A percentile compares a stretch with the other conserved stretches of the same genome.
Evolutionary conservation across 345 rosid genomes (phyloP).

Genomic region (Rhizophora mangle): DNA sequence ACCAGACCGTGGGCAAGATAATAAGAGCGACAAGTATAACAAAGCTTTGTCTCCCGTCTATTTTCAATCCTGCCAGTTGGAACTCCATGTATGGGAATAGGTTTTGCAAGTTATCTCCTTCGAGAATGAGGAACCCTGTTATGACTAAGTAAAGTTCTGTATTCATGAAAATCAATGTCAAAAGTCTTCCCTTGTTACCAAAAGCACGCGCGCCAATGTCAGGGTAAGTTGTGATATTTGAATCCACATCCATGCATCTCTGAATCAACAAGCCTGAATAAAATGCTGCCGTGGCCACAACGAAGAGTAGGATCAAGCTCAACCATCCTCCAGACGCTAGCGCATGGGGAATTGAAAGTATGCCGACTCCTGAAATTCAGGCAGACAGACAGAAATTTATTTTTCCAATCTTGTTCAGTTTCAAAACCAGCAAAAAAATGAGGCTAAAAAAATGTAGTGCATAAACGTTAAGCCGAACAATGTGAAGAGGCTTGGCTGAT

Average conservation of each 20-base stretch:
- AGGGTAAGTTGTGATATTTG: constrained; percentile 62
- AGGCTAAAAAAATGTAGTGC: not conserved
- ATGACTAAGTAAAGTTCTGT: constrained; percentile 77
- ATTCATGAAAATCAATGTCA: constrained; percentile 62
- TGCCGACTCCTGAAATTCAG: constrained; percentile 66
- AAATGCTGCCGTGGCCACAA: constrained; percentile 54
- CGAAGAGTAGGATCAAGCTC: constrained; percentile 57
- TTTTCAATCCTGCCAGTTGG: constrained; percentile 39
- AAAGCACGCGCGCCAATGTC: constrained; percentile 84
- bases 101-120: constrained; percentile 79
- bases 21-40: constrained; percentile 59
- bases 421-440: not conserved
- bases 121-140: constrained; percentile 77
- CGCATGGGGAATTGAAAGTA: constrained; percentile 79
- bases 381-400: not conserved
- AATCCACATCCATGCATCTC: constrained; percentile 73
- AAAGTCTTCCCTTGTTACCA: constrained; percentile 58
- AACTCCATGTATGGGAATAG: constrained; percentile 49
- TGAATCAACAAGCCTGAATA: constrained; percentile 68
- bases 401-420: not conserved
- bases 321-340: constrained; percentile 93
- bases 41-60: constrained; percentile 55
- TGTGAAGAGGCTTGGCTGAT: not conserved
- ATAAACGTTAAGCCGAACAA: not conserved
- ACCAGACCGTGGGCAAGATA: constrained; percentile 77